phyloP scores from a whole-genome alignment of 2,329 filamentous ascomycete species.

The Geosmithia putterillii region DNA sequence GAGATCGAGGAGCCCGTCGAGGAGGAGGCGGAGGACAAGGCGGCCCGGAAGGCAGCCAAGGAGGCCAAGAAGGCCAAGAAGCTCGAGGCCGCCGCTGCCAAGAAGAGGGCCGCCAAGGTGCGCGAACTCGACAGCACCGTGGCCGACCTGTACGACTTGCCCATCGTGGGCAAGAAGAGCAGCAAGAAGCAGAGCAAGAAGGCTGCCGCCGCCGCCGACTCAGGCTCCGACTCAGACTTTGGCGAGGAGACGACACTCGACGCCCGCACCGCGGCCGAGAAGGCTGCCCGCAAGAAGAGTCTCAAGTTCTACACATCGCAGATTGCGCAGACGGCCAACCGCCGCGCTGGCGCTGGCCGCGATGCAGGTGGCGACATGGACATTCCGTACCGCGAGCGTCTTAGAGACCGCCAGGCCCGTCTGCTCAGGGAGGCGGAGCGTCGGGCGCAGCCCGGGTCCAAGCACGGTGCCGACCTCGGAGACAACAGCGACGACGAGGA shows the following conservation, averaged over 20 bases:
- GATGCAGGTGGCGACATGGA: conserved; percentile 71
- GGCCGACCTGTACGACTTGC: conserved; percentile 55
- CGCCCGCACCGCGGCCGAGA: conserved; percentile 69
- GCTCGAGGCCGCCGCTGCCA: conserved; percentile 20
- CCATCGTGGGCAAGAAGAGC: conserved; percentile 34
- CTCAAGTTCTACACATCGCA: conserved; percentile 97
- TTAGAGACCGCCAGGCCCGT: conserved; percentile 74
- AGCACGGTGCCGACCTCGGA: conserved; percentile 54
- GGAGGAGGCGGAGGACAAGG: conserved; percentile 6
- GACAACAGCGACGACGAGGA: conserved; percentile 49
- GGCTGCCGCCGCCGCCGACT: conserved; percentile 21
- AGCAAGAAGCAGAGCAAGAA: conserved; percentile 26
- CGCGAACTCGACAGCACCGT: conserved; percentile 58
- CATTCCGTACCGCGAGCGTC: conserved; percentile 77
- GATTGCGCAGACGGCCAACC: conserved; percentile 88
- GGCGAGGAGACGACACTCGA: conserved; percentile 79
- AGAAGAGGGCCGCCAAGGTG: conserved; percentile 30
- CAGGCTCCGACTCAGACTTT: conserved; percentile 65
- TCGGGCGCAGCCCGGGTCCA: conserved; percentile 56
- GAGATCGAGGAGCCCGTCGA: conserved; percentile 10
- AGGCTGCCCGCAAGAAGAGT: conserved; percentile 79
- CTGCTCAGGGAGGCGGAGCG: conserved; percentile 82
- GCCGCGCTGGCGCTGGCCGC: conserved; percentile 60
- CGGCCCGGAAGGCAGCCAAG: conserved; percentile 16
- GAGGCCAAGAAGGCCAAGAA: conserved; percentile 14